These are phyloP conservation scores for Amanita thiersii DNA, from an alignment of 768 basidiomycete genomes.

Conservation along the genomic window DNA sequence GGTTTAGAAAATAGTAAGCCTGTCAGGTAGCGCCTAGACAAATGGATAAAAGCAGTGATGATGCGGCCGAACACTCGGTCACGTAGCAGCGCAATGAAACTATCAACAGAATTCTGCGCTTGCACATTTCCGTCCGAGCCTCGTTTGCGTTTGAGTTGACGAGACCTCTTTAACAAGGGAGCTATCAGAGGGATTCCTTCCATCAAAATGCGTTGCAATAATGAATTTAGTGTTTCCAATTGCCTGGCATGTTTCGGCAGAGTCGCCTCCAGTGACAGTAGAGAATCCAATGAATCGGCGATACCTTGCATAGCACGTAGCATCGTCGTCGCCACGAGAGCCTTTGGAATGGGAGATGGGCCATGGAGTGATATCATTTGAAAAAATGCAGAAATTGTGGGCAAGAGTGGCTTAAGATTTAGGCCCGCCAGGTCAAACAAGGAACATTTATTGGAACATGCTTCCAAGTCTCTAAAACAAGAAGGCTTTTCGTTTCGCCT, in stretches of 20 bases:
- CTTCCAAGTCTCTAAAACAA: neutral
- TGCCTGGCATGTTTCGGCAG: slow-evolving; percentile 8
- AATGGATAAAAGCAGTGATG: neutral
- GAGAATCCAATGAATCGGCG: slow-evolving; percentile 11
- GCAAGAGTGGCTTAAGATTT: slow-evolving; percentile 16
- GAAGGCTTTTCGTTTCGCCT: neutral
- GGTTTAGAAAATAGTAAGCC: slow-evolving; percentile 9
- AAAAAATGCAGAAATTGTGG: slow-evolving; percentile 21
- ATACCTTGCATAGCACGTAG: slow-evolving; percentile 22
- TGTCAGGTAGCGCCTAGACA: slow-evolving; percentile 1
- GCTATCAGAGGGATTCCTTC: slow-evolving; percentile 13
- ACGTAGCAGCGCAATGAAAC: slow-evolving; percentile 1
- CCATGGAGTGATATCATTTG: slow-evolving; percentile 17
- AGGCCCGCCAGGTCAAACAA: slow-evolving; percentile 3
- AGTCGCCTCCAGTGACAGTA: neutral
- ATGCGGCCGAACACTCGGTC: slow-evolving; percentile 3
- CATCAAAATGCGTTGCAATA: slow-evolving; percentile 13
- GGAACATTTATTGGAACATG: neutral
- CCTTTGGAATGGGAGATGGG: slow-evolving; percentile 15
- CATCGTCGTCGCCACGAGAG: slow-evolving; percentile 20
- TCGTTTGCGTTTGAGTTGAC: slow-evolving; percentile 1
- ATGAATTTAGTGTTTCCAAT: slow-evolving; percentile 14
- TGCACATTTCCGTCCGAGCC: neutral
- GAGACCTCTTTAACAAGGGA: slow-evolving; percentile 1
- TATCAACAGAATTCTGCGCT: neutral